Evolutionary conservation across 495 filamentous ascomycete genomes (phyloP), one percentile per base, ranked within the genome.

Genomic region (Cercophora sp.): DNA sequence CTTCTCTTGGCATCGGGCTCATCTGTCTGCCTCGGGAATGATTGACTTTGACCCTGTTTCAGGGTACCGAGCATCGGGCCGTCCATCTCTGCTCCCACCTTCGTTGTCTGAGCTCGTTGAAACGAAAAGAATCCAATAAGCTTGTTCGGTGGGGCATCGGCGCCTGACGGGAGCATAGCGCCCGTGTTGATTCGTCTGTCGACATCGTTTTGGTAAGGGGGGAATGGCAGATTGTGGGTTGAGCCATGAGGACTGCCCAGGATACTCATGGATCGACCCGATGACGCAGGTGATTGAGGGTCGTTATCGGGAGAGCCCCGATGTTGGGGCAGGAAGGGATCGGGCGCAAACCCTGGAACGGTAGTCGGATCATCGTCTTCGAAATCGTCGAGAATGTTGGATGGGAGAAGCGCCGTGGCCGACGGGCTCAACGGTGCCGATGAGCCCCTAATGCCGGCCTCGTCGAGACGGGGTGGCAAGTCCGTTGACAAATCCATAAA

Each of bases 401-500:
- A 89, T 19, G 89, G 89, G 20, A 95, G 70, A 22, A 93, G 73
- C 19, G 85, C 76, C 43, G 87, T 81, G 8, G 89, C 89, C 10
- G 87, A 86, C 22, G 89, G 89, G 57, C 88, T 92, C 67, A 93
- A 86, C 25, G 88, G 85, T 16, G 82, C 82, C 46, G 76, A 79
- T 35, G 83, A 69, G 24, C 64, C 62, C 29, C 68, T 66, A 27
- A 72, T 57, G 48, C 67, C 65, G 8, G 68, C 70, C 19, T 80
- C 77, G 13, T 73, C 74, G 29, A 70, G 64, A 25, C 60, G 61
- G n/a, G 35, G 52, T 11, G 51, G 57, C 50, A 57, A 42, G 43
- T 78, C 75, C 22, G 67, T 58, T 15, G 63, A 70, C 39, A 75
- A 58, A 37, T 74, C 74, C 56, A 79, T 72, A 29, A 74, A 81